Evolutionary conservation across 176 grass and related monocot genomes (phyloP), one percentile per base, ranked within the genome.

Genomic region (Oryza glumipatula): DNA sequence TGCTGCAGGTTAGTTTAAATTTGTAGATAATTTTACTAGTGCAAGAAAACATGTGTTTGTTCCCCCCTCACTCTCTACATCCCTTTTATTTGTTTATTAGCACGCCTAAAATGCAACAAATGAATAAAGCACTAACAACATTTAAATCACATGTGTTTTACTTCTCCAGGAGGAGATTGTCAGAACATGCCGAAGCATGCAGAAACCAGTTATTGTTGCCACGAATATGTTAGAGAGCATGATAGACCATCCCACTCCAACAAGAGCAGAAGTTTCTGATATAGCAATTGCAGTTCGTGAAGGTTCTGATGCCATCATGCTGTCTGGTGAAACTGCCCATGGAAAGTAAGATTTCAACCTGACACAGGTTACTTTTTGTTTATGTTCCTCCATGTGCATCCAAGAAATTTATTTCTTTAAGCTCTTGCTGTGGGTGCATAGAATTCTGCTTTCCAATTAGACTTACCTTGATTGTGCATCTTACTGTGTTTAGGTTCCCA

Each of bases 161-260:
- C 44, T 6, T 72, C 80, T 56, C 45, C 79, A 98, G 96, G 96
- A 95, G 65, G 94, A 99, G 67, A 99, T 99, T 70, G 86, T 96
- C 58, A 94, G 77, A 72, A 96, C 68, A 65, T 96, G 96, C 65
- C 84, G 91, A 65, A 92, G 89, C 80, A 92, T 94, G 96, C 88
- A 92, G 75, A 99, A 99, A 83, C 87, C 96, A 60, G 91, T 99
- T 23, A 96, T 99, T 89, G 96, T 99, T 3, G 96, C 94, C 23
- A 99, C 96, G 82, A 99, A 99, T 83, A 99, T 99, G 96, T 78
- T 99, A 58, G 96, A 99, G 76, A 99, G 96, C 88, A 99, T 99
- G 96, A 99, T 99, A 77, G 66, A 82, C 51, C 96, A 99, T 92
- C 96, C 96, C 77, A 99, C 94, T 82, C 96, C 96, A 58, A 99